Base-by-base conservation (phyloP, 2,329 filamentous ascomycete species). In the Penicillium sclerotiorum region DNA sequence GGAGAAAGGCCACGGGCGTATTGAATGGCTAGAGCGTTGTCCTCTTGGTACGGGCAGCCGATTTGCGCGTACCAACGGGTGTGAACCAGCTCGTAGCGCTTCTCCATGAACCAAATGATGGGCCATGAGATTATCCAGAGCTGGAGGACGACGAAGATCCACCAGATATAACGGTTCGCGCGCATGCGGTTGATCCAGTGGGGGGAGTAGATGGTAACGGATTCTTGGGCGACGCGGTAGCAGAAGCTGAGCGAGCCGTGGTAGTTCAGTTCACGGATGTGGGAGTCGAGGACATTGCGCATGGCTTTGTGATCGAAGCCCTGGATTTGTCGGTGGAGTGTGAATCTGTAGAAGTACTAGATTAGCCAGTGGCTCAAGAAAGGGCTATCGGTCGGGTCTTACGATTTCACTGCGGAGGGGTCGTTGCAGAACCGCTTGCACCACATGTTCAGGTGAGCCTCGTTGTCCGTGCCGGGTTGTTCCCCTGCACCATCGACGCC, bases 101-200 rank as follows among this genome's bases (percentile, higher is more conserved):
- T 66, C 44, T 73, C 71, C 25, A 73, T 49, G 1, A 72, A 44
- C 55, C 65, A 65, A 33, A 73, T 69, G 1, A 71, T 51, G 0
- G 71, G 71, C 70, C 71, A 73, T 6, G 69, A 61, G 40, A 73
- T 55, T 40, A 73, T 63, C 71, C 71, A 73, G 7, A 73, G 60
- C 45, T 73, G 71, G 7, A 71, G 56, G 28, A 73, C 57, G 8
- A 73, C 63, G 23, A 65, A 65, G 3, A 33, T 8, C 64, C 64
- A 73, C 59, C 65, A 73, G 7, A 71, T 56, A 27, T 58, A 64
- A 6, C n/a, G 25, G 44, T 70, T 70, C 6, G 62, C 60, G n/a
- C 71, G 68, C 1, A 69, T 45, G 2, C 51, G 62, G 53, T 73
- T 73, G 39, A 73, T 60, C 62, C 67, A 71, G 37, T 71, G 67